Evolutionary conservation across 495 filamentous ascomycete species (phyloP).

Genomic region (Penicillium manginii): DNA sequence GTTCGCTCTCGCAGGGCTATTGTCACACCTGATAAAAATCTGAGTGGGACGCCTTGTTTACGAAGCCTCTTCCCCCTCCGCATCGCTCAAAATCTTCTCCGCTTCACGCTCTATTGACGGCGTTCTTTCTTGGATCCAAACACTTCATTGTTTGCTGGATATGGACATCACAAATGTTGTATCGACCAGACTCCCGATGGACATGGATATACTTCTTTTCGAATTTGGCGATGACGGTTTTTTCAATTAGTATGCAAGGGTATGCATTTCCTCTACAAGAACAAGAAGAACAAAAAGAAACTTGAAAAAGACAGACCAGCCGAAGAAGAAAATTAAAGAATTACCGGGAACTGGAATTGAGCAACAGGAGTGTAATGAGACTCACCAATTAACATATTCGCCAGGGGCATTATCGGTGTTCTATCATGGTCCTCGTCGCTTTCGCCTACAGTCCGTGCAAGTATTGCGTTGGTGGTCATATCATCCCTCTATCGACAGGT

Average conservation of each 20-base stretch:
- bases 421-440: not conserved
- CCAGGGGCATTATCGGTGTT: too few relatives aligned
- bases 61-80: not conserved
- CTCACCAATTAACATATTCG: too few relatives aligned
- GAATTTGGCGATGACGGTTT: not conserved
- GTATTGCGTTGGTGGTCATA: not conserved
- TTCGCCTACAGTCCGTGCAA: not conserved
- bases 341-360: too few relatives aligned
- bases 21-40: not conserved
- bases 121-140: not conserved
- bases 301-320: too few relatives aligned
- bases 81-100: not conserved
- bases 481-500: not conserved
- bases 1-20: not conserved
- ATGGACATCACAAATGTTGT: conserved; percentile 4
- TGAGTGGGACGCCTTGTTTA: not conserved
- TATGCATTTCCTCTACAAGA: not conserved
- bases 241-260: not conserved
- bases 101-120: not conserved
- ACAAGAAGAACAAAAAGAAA: too few relatives aligned
- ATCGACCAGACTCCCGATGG: conserved; percentile 2
- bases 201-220: conserved; percentile 2
- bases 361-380: too few relatives aligned
- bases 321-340: too few relatives aligned
- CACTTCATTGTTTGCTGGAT: not conserved